phyloP scores from a whole-genome alignment of 163 green algal genomes.

The Volvox carteri region DNA sequence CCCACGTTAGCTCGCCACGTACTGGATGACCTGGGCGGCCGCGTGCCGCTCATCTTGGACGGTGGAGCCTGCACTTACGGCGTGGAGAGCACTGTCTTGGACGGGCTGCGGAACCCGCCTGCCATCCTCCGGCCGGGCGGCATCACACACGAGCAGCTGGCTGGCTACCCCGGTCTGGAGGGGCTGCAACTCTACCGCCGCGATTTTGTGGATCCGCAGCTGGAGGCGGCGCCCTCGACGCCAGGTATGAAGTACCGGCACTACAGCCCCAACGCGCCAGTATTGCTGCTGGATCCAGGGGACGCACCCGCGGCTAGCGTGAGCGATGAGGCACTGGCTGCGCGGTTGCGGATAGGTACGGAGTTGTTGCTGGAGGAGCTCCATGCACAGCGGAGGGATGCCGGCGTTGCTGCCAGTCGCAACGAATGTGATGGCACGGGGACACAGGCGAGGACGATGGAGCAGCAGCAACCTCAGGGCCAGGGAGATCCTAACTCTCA shows the following conservation, averaged over 20 bases:
- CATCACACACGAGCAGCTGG: conserved; percentile 68
- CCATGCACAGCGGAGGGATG: not conserved
- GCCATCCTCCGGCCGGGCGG: conserved; percentile 73
- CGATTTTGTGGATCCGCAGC: conserved; percentile 64
- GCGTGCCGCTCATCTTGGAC: conserved; percentile 71
- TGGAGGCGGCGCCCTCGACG: conserved; percentile 71
- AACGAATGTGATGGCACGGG: not conserved
- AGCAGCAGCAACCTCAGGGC: conserved; percentile 39
- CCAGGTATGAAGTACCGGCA: conserved; percentile 82
- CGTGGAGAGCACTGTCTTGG: conserved; percentile 77
- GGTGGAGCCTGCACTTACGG: conserved; percentile 67
- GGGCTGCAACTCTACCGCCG: conserved; percentile 63
- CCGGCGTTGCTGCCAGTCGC: no score
- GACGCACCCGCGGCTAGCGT: not conserved
- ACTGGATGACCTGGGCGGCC: conserved; percentile 65
- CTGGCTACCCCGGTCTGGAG: conserved; percentile 53
- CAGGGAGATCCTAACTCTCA: no score
- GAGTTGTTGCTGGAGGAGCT: conserved; percentile 31
- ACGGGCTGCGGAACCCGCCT: conserved; percentile 69
- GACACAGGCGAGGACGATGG: not conserved
- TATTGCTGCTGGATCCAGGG: conserved; percentile 60
- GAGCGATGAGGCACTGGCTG: conserved; percentile 14
- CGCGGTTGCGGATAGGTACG: not conserved
- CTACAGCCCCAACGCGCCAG: conserved; percentile 70
- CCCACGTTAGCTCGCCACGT: conserved; percentile 73